Conservation (phyloP, 306 rosid genomes). For the Vigna mungo region DNA sequence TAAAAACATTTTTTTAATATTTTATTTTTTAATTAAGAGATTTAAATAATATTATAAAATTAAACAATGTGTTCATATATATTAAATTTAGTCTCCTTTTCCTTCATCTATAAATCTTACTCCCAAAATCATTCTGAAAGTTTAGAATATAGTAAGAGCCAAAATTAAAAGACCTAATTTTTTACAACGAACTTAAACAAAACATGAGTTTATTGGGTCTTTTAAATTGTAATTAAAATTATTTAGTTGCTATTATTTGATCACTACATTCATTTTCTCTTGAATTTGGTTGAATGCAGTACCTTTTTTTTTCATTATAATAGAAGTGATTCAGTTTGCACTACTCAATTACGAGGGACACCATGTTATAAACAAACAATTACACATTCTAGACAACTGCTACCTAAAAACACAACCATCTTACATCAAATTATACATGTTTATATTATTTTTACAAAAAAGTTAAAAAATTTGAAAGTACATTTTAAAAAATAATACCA, state of each 20-base stretch:
- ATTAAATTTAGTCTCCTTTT: background rate
- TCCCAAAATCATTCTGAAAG: background rate
- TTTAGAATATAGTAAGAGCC: background rate
- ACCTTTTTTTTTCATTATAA: background rate
- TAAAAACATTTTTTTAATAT: background rate
- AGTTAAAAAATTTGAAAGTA: too few relatives aligned
- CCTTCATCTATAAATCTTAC: background rate
- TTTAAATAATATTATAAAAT: background rate
- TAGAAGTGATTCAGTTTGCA: background rate
- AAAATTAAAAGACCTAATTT: background rate
- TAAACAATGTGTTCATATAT: background rate
- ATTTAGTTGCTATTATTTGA: background rate
- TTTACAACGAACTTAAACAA: background rate
- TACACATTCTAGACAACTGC: background rate
- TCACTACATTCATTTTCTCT: background rate
- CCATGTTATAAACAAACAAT: background rate
- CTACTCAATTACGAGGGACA: background rate
- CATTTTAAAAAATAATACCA: too few relatives aligned
- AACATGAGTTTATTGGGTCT: background rate
- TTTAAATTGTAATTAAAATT: background rate
- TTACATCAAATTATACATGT: too few relatives aligned
- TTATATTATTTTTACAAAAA: too few relatives aligned
- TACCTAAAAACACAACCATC: background rate
- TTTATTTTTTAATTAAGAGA: background rate
- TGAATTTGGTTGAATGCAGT: background rate